Base-by-base conservation (phyloP, 2,329 filamentous ascomycete species). In the Xylaria sp. region DNA sequence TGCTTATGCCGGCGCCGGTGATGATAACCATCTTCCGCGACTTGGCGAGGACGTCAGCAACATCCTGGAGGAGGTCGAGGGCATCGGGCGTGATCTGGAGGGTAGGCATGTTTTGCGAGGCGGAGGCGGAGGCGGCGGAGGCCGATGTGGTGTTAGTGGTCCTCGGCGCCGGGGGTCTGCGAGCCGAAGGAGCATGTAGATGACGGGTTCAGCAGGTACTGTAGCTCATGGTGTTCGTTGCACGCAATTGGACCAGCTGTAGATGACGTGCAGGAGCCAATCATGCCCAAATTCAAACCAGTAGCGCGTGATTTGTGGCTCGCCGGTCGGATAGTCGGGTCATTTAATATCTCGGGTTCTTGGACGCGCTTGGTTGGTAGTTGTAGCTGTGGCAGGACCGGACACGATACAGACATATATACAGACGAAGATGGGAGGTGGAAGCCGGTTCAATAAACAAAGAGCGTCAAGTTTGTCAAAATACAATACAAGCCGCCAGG, bases 1-100 rank as follows among this genome's bases (percentile, higher is more conserved):
- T 93, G 76, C 89, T 92, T 76, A 93, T 93, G 61, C 90, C 90
- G 58, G 90, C 90, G 59, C 91, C 90, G 0, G 91, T 93, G 38
- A 93, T 83, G 23, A 93, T 87, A 9, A 93, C 85, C n/a, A 92
- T 85, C 77, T 91, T 92, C 70, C 86, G 87, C 11, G 90, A 87
- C 77, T 89, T 90, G 71, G 86, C 85, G 53, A 93, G 80, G 3
- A 83, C 80, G 75, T 92, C 86, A 74, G 91, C 90, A 71, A 93
- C 88, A 38, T 86, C 81, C 74, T 90, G 89, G n/a, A 93, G 83
- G 60, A 84, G 81, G 70, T 85, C 82, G 71, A 83, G 80, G 69
- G 86, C 84, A 48, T 81, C 80, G 10, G 85, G 82, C 48, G 81
- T 82, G 65, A 90, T 85, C 71, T 88, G 87, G 63, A 83, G 80